phyloP scores from a whole-genome alignment of 1,284 basidiomycete species.

The Trametes sp. region DNA sequence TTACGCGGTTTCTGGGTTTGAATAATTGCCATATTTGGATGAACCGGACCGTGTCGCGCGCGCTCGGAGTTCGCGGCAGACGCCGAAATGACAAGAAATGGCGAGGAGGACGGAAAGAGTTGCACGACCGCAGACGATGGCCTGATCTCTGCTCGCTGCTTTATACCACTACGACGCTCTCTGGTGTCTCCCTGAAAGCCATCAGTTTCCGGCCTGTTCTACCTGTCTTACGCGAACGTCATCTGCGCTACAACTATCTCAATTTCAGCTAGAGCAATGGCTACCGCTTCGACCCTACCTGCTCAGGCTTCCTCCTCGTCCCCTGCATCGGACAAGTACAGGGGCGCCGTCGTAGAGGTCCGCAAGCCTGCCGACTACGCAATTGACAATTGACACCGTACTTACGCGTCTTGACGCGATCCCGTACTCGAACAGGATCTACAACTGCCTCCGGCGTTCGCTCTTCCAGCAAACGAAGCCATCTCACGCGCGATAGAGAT shows the following conservation, averaged over 20 bases:
- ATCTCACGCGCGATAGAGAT: slow-evolving; percentile 81
- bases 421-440: slow-evolving; percentile 64
- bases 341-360: slow-evolving; percentile 85
- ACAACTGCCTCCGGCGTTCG: slow-evolving; percentile 89
- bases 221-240: background rate
- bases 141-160: slow-evolving; percentile 21
- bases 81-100: slow-evolving; percentile 20
- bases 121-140: slow-evolving; percentile 30
- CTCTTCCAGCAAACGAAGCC: slow-evolving; percentile 74
- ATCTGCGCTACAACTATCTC: background rate
- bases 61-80: slow-evolving; percentile 15
- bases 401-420: background rate
- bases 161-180: slow-evolving; percentile 15
- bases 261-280: slow-evolving; percentile 16
- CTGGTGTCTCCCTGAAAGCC: background rate
- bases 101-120: slow-evolving; percentile 6
- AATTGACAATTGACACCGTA: too few species aligned
- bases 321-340: slow-evolving; percentile 61
- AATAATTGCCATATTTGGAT: background rate
- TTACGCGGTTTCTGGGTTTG: slow-evolving; percentile 28
- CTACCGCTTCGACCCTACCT: slow-evolving; percentile 22
- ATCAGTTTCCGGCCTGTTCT: background rate
- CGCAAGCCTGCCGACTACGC: slow-evolving; percentile 41
- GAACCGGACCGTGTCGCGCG: background rate
- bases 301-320: slow-evolving; percentile 15